Evolutionary conservation across 2,329 filamentous ascomycete genomes (phyloP), one percentile per base, ranked within the genome.

Genomic region (Myriangium duriaei): DNA sequence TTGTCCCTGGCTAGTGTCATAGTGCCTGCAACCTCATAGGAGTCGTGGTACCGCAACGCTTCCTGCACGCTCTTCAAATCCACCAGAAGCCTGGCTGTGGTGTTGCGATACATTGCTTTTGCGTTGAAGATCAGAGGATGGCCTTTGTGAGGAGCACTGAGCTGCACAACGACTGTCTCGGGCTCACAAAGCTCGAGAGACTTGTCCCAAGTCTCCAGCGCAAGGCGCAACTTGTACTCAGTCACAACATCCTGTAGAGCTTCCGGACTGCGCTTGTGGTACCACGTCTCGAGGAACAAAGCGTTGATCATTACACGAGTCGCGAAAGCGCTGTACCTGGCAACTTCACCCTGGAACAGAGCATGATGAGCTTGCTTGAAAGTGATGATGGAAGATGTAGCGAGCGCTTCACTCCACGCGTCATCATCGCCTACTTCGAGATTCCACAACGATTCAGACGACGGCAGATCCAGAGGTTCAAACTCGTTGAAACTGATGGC

Each of bases 261-360:
- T 58, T 96, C 87, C n/a, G 88, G 88, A 59, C 85, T 95, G 54
- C 91, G 83, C 73, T 95, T 95, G 67, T 96, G 85, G 56, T 94
- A 93, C 91, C 91, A 98, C 2, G 96, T 88, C 60, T 96, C 91
- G 34, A 98, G 72, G 69, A 96, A 98, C 47, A 98, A 70, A 9
- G 91, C 88, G 54, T 96, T 98, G 71, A 96, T 95, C 84, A 98
- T 92, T 47, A 96, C 85, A 45, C 91, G 84, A 9, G 91, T 93
- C 4, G 87, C 88, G 57, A 96, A 98, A 1, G 88, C 88, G 55
- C 88, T 96, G 68, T 96, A 98, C 50, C 81, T 80, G 36, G 88
- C 74, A 41, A 75, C 74, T 56, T 95, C 85, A 46, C 88, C 91
- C 58, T 94, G 86, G 69, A 96, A 96, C 3, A 98, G 74, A 45